Conservation (phyloP, 1,284 basidiomycete species). For the Neolentinus lepideus region DNA sequence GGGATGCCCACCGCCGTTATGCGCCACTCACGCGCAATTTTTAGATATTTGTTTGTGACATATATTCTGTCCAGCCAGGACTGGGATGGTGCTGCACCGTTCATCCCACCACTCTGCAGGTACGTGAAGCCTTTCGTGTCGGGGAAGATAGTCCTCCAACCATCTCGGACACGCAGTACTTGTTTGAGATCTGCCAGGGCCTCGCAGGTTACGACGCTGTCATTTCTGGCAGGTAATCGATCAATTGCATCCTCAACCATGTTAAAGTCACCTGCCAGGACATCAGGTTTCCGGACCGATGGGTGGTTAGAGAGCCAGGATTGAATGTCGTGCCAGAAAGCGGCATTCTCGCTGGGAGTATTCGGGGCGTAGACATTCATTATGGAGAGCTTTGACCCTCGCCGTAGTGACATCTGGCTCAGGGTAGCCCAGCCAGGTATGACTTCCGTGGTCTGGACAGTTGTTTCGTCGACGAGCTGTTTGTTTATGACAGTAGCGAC, state of each 20-base stretch:
- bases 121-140: conserved; percentile 20
- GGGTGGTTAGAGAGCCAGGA: neutral
- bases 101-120: no score
- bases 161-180: conserved; percentile 20
- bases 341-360: conserved; percentile 13
- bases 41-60: no score
- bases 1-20: no score
- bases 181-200: conserved; percentile 15
- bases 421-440: conserved; percentile 18
- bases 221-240: conserved; percentile 18
- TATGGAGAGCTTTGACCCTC: conserved; percentile 10
- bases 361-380: conserved; percentile 32
- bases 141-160: conserved; percentile 35
- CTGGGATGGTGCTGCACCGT: no score
- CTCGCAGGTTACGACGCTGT: conserved; percentile 8
- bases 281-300: no score
- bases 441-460: conserved; percentile 11
- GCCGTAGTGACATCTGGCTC: conserved; percentile 13
- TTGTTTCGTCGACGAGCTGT: conserved; percentile 9
- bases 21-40: no score
- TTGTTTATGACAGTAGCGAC: conserved; percentile 30
- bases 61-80: no score
- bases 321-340: conserved; percentile 22
- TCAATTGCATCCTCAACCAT: conserved; percentile 31
- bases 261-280: conserved; percentile 31